Evolutionary conservation across 441 rosid genomes (phyloP).

Genomic region (Populus trichocarpa): DNA sequence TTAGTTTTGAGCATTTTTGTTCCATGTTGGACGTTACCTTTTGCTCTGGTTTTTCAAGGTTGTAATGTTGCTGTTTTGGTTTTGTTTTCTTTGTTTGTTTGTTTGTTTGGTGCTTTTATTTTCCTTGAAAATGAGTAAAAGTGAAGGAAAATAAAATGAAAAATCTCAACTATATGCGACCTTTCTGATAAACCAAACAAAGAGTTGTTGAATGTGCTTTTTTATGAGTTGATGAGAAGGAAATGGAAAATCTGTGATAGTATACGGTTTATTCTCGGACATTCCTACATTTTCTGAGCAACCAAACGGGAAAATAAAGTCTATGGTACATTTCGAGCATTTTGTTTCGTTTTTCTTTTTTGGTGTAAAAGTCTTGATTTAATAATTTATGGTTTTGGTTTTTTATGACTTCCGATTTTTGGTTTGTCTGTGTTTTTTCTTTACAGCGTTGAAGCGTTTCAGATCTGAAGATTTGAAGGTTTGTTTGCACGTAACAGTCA

Average conservation of each 20-base stretch:
- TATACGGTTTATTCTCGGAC: background rate
- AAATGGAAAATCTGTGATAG: background rate
- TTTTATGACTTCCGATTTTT: background rate
- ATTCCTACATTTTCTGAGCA: background rate
- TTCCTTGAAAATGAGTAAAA: background rate
- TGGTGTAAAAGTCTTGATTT: background rate
- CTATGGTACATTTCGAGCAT: background rate
- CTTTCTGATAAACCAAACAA: background rate
- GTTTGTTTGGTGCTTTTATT: background rate
- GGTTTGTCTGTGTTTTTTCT: background rate
- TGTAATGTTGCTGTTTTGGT: background rate
- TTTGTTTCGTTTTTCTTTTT: background rate
- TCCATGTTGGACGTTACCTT: background rate
- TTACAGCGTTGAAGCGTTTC: constrained; percentile 28
- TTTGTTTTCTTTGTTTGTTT: background rate
- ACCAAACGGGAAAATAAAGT: background rate
- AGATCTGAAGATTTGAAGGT: constrained; percentile 52
- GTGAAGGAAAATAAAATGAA: background rate
- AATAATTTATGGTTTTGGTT: background rate
- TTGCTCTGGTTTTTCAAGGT: background rate
- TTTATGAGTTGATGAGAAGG: background rate
- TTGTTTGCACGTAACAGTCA: background rate
- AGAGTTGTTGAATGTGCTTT: background rate
- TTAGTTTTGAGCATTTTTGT: background rate
- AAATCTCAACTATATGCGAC: background rate